Evolutionary conservation across 2,329 filamentous ascomycete species (phyloP), one percentile per base, ranked within the genome.

Genomic region (Tolypocladium ophioglossoides): DNA sequence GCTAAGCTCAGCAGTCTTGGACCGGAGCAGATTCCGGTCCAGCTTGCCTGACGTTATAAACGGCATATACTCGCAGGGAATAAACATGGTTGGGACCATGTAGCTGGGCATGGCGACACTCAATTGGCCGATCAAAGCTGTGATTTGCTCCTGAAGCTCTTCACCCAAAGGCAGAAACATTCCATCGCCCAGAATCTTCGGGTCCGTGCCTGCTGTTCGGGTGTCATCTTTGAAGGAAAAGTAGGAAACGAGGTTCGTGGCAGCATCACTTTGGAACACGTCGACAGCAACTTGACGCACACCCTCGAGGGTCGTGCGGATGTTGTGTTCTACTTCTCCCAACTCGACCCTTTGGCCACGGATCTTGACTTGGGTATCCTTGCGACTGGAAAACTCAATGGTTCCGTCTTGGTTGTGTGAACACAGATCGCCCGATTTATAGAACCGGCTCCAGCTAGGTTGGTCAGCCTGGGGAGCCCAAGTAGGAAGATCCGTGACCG

Each of bases 361-460:
- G 3, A 62, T 58, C 47, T 63, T 63, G 41, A 63, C 55, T n/a
- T 52, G 51, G 2, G 51, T 46, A 7, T 38, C 51, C 14, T 47
- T 46, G 14, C 51, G 51, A 18, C 44, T 58, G 51, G 1, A 46
- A 52, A 40, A 60, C 32, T 61, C 55, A 5, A 62, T 50, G 2
- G 53, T 55, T 5, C 61, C 61, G 32, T 54, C 52, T 1, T 57
- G 41, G 6, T 58, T 54, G 47, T 55, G 56, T 9, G 48, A 55
- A 8, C 54, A 56, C 11, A 62, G 32, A 30, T 62, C 61, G 11
- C 60, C 60, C 0, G 60, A 58, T 5, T 55, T 58, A 46, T 61
- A 62, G 10, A 59, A 41, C 2, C 54, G 51, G 12, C 34, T 47
- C 46, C 46, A 53, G 27, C 27, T 6, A 27, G n/a, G n/a, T n/a